Base-by-base conservation (phyloP, 2,329 filamentous ascomycete species). In the Botrytis aclada region DNA sequence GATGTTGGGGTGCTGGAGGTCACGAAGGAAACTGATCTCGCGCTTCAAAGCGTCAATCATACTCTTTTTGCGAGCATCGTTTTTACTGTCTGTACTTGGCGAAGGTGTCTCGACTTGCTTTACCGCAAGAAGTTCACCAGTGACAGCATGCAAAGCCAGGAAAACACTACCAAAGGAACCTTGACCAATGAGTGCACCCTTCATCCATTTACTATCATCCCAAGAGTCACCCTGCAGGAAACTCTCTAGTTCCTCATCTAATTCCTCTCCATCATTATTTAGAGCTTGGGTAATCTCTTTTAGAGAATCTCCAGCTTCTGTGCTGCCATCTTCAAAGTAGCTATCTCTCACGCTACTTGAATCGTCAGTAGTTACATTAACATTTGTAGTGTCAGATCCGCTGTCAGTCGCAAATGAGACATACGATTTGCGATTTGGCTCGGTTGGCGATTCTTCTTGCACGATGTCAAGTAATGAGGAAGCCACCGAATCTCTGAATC, bases 131-230 rank as follows among this genome's bases (percentile, higher is more conserved):
- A 99, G 91, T 83, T 98, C 96, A 80, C 95, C 96, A 29, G 96
- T 99, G 71, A 99, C 92, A 69, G 96, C 93, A 81, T 99, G 96
- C 45, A 99, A 87, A 39, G 96, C 96, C 66, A 99, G 88, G 83
- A 97, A 99, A 70, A 99, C 96, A 78, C 92, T 95, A 79, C 96
- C 96, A 80, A 99, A 99, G 7, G 95, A 98, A 75, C 96, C 96
- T 83, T 98, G 94, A 45, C 96, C 96, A 77, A 99, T 99, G 75
- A 98, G 86, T 45, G 95, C 95, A 80, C 96, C 96, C 85, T 98
- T 98, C 94, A 99, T 98, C 93, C 97, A 99, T 82, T 97, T 97
- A 84, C 95, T 93, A 75, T 97, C 95, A 76, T 97, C 95, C 90
- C 96, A 98, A 14, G 94, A 97, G 80, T 98, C 94, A 76, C 94